phyloP scores from a whole-genome alignment of 2,329 filamentous ascomycete genomes.

The Pyrenochaeta sp. region DNA sequence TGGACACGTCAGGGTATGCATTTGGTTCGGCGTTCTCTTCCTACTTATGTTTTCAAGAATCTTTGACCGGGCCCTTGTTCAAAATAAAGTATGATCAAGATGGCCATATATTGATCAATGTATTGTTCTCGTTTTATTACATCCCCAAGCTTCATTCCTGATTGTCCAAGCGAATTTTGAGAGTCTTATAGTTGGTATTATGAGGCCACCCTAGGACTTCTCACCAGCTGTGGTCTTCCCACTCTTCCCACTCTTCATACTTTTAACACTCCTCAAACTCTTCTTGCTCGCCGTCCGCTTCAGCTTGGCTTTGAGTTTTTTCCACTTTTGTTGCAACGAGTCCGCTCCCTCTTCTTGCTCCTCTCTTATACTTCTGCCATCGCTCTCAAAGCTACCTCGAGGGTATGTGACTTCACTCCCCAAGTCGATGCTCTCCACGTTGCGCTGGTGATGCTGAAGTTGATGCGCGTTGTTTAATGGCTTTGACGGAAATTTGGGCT shows the following conservation, averaged over 20 bases:
- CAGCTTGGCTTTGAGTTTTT: conserved; percentile 46
- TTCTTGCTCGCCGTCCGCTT: conserved; percentile 45
- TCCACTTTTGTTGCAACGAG: conserved; percentile 43
- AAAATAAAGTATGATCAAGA: neutral
- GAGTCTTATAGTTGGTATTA: neutral
- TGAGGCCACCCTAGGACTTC: conserved; percentile 12
- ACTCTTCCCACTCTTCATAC: conserved; percentile 41
- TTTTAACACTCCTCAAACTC: conserved; percentile 45
- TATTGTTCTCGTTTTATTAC: no score
- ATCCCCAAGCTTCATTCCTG: no score
- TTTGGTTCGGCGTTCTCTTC: neutral
- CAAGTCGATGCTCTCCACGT: conserved; percentile 34
- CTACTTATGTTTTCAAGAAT: neutral
- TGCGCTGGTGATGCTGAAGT: conserved; percentile 18
- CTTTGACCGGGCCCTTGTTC: neutral
- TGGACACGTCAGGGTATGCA: neutral
- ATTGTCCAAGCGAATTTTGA: no score
- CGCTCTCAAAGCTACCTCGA: conserved; percentile 30
- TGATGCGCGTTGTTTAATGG: neutral
- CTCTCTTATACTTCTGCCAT: conserved; percentile 16
- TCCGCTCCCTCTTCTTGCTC: conserved; percentile 19
- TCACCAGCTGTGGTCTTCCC: conserved; percentile 12
- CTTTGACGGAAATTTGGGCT: conserved; percentile 17
- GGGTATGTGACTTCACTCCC: conserved; percentile 32
- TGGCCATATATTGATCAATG: neutral